These are phyloP conservation scores for Colletotrichum sansevieriae DNA, from an alignment of 2,329 filamentous ascomycete species.

Conservation along the genomic window DNA sequence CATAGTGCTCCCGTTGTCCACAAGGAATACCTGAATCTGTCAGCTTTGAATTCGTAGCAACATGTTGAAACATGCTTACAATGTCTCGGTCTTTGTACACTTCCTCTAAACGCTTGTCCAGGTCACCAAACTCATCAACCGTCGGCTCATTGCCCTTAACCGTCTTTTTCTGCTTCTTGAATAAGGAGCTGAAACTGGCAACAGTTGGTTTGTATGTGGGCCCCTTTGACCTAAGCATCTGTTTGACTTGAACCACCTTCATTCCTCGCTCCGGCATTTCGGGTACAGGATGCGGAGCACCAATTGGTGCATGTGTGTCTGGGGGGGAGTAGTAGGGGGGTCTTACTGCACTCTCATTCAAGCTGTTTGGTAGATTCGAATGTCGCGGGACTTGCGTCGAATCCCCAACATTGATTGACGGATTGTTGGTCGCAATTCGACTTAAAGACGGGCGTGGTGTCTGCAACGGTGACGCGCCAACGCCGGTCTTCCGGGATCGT, in stretches of 20 bases:
- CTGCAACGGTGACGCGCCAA: no score
- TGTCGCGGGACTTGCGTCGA: no score
- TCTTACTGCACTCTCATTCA: background rate
- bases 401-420: no score
- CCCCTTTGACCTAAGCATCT: background rate
- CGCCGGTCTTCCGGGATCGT: background rate
- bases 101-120: background rate
- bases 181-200: background rate
- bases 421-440: background rate
- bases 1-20: constrained; percentile 49
- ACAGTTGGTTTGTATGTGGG: background rate
- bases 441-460: background rate
- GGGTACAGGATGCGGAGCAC: no score
- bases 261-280: no score
- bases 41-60: no score
- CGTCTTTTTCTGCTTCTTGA: background rate
- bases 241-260: background rate
- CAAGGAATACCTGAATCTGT: constrained; percentile 23
- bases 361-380: no score
- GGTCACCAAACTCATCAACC: background rate
- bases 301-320: background rate
- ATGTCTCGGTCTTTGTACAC: constrained; percentile 15
- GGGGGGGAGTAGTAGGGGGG: background rate
- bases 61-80: background rate
- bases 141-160: background rate